Percentiles rank a stretch among this genome's conserved stretches.
Conservation (phyloP, 2,329 filamentous ascomycete species). For the Penicillium sp. region DNA sequence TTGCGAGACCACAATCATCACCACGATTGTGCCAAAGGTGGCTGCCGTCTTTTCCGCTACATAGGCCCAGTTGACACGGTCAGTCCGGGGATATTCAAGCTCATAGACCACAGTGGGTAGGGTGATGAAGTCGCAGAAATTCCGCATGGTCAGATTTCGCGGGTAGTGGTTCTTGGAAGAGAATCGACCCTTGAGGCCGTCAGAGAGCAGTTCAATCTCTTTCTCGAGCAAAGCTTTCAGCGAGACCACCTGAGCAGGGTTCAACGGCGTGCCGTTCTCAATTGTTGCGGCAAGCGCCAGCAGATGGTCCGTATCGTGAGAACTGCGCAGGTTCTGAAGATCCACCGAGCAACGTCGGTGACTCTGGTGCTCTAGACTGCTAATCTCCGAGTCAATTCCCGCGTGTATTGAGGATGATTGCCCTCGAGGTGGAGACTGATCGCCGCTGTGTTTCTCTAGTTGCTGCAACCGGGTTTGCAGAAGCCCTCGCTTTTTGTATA, state of each 20-base stretch:
- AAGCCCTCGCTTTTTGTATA: constrained; percentile 49
- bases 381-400: constrained; percentile 6
- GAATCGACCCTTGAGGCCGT: constrained; percentile 61
- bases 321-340: constrained; percentile 9
- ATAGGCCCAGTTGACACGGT: constrained; percentile 66
- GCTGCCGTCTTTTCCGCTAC: constrained; percentile 66
- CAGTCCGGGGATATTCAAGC: constrained; percentile 64
- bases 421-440: neutral
- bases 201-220: constrained; percentile 59
- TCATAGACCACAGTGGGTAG: constrained; percentile 75
- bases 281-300: constrained; percentile 58
- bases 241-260: constrained; percentile 50
- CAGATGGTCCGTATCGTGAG: constrained; percentile 48
- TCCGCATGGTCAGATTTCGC: constrained; percentile 58
- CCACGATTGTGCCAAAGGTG: constrained; percentile 61
- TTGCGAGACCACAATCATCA: constrained; percentile 75
- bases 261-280: constrained; percentile 53
- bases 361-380: constrained; percentile 24
- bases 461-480: constrained; percentile 12
- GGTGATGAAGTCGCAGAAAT: constrained; percentile 67
- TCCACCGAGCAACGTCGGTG: constrained; percentile 39
- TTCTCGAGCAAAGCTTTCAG: constrained; percentile 62
- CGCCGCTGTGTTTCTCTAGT: constrained; percentile 6
- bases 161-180: constrained; percentile 56
- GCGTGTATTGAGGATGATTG: neutral